Evolutionary conservation across 73 alveolate species (phyloP).

Genomic region (Strombidium stylifer): DNA sequence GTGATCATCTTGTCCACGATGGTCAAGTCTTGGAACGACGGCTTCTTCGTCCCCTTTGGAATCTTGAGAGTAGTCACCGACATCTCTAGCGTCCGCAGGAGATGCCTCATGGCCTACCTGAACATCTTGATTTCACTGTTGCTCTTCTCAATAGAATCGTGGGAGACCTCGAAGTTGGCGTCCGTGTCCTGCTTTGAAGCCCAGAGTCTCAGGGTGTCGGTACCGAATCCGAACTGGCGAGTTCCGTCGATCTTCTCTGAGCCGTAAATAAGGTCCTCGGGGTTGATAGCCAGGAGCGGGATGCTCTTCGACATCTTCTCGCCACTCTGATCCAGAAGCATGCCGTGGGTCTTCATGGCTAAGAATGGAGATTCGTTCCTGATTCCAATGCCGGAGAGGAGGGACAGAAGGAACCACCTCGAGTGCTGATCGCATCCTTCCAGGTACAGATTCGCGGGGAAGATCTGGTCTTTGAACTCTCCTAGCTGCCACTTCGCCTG

Average conservation of each 20-base stretch:
- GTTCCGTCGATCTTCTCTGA: conserved; percentile 52
- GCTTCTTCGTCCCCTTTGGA: not conserved
- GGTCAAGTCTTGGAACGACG: not conserved
- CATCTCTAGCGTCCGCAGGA: too few relatives aligned
- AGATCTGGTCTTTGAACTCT: not conserved
- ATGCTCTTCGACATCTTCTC: conserved; percentile 69
- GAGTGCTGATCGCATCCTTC: conserved; percentile 88
- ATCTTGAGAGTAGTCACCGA: conserved; percentile 6
- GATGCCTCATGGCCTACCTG: conserved; percentile 20
- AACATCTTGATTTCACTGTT: conserved; percentile 33
- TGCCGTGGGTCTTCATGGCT: conserved; percentile 78
- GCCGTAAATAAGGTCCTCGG: conserved; percentile 73
- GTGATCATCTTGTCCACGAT: not conserved
- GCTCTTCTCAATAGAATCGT: conserved; percentile 2
- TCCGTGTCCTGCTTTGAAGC: conserved; percentile 49
- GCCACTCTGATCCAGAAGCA: conserved; percentile 64
- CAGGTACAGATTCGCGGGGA: conserved; percentile 69
- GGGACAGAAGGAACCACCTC: conserved; percentile 81
- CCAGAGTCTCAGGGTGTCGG: conserved; percentile 80
- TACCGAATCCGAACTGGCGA: conserved; percentile 73
- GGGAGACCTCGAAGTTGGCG: not conserved
- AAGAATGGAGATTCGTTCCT: conserved; percentile 68
- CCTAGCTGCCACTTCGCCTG: too few relatives aligned
- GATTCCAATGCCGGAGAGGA: conserved; percentile 62
- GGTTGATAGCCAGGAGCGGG: conserved; percentile 53